A percentile compares a stretch with the other conserved stretches of the same genome.
Conservation (phyloP, 1,139 yeast species). For the Candida sanyaensis region DNA sequence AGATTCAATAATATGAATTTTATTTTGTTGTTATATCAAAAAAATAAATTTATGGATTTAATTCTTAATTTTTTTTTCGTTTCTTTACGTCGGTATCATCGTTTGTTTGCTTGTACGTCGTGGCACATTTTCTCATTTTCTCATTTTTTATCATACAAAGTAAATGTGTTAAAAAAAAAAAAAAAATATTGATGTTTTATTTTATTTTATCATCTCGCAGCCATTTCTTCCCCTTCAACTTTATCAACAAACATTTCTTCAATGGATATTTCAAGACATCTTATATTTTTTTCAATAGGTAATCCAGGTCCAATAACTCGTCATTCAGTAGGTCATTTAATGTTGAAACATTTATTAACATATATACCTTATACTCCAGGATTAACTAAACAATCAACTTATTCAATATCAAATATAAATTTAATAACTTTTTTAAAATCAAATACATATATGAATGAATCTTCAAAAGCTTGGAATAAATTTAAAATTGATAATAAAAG, state of each 20-base stretch:
- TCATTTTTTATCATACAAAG: too few relatives aligned
- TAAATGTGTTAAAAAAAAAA: too few relatives aligned
- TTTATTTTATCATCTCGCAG: neutral
- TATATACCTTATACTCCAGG: slow-evolving; percentile 8
- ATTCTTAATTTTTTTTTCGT: too few relatives aligned
- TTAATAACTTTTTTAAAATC: slow-evolving; percentile 36
- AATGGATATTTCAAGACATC: neutral
- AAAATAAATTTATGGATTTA: too few relatives aligned
- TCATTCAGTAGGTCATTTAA: slow-evolving; percentile 44
- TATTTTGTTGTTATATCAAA: too few relatives aligned
- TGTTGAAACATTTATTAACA: slow-evolving; percentile 26
- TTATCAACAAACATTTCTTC: neutral
- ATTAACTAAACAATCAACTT: slow-evolving; percentile 20
- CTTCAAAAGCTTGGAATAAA: slow-evolving; percentile 30
- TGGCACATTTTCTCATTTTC: too few relatives aligned
- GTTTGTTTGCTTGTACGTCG: too few relatives aligned
- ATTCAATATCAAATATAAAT: slow-evolving; percentile 24
- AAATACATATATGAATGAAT: slow-evolving; percentile 44
- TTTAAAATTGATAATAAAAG: slow-evolving; percentile 21
- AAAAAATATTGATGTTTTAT: neutral
- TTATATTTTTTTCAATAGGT: slow-evolving; percentile 42
- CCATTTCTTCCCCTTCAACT: neutral
- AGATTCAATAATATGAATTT: too few relatives aligned
- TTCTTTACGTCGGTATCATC: too few relatives aligned
- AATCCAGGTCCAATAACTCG: slow-evolving; percentile 44